Conservation (phyloP, 2,329 filamentous ascomycete genomes). For the Epichloe aotearoae region DNA sequence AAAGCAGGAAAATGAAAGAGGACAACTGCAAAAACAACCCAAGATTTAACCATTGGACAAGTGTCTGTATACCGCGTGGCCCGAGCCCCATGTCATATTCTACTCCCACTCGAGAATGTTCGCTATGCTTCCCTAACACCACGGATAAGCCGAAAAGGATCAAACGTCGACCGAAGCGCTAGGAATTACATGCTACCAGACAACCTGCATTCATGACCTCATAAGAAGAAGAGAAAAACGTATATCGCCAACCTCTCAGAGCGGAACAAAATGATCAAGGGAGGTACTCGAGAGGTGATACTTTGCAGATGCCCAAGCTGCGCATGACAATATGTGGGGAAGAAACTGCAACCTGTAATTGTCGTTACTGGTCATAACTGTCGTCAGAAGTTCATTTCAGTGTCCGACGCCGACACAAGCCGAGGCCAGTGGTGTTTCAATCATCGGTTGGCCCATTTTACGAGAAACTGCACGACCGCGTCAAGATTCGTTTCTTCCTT, state of each 20-base stretch:
- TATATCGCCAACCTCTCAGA: conserved; percentile 16
- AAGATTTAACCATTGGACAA: background rate
- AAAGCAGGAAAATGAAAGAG: background rate
- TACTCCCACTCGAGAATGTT: conserved; percentile 4
- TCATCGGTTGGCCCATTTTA: conserved; percentile 73
- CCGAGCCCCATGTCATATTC: conserved; percentile 1
- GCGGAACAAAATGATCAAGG: background rate
- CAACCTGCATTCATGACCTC: conserved; percentile 16
- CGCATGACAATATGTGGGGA: conserved; percentile 1
- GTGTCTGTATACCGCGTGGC: conserved; percentile 4
- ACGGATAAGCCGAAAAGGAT: background rate
- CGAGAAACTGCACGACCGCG: conserved; percentile 90
- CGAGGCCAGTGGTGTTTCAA: background rate
- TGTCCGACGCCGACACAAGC: background rate
- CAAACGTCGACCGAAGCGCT: background rate
- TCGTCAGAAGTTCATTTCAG: conserved; percentile 1
- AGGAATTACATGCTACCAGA: background rate
- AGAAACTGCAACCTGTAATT: background rate
- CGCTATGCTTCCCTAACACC: conserved; percentile 5
- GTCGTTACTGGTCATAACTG: conserved; percentile 7
- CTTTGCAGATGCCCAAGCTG: background rate
- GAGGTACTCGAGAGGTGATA: background rate
- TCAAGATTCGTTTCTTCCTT: conserved; percentile 99
- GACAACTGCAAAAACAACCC: background rate
- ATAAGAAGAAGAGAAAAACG: conserved; percentile 17